Conservation (phyloP, 1,284 basidiomycete genomes). For the Fomitopsis betulina region DNA sequence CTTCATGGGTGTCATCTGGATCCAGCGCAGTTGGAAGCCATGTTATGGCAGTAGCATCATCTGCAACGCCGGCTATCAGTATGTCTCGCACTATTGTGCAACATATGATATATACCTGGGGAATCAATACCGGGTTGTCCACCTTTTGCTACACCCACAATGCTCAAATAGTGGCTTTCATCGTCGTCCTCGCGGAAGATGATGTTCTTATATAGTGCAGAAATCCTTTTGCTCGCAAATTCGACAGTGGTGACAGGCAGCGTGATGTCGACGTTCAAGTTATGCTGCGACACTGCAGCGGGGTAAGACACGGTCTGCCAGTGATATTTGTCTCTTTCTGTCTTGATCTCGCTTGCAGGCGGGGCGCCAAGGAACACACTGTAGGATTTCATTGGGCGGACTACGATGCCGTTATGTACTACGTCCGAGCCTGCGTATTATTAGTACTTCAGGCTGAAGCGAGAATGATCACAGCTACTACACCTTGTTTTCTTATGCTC, state of each 20-base stretch:
- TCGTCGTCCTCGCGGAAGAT: slow-evolving; percentile 43
- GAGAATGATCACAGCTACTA: too few relatives aligned
- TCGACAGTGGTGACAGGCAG: slow-evolving; percentile 49
- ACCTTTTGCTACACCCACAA: slow-evolving; percentile 3
- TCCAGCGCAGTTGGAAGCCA: slow-evolving; percentile 48
- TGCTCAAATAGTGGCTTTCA: slow-evolving; percentile 7
- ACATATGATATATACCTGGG: not conserved
- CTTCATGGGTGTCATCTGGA: slow-evolving; percentile 1
- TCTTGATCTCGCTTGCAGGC: slow-evolving; percentile 24
- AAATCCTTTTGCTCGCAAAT: slow-evolving; percentile 58
- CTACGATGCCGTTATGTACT: not conserved
- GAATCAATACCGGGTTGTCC: not conserved
- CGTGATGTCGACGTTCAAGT: slow-evolving; percentile 5
- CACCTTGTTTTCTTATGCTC: too few relatives aligned
- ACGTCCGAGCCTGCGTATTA: too few relatives aligned
- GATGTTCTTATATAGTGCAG: slow-evolving; percentile 58
- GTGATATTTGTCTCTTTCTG: slow-evolving; percentile 23
- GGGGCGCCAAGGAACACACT: slow-evolving; percentile 49
- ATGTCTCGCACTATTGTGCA: not conserved
- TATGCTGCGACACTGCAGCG: not conserved
- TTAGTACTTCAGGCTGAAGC: too few relatives aligned
- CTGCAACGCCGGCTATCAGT: slow-evolving; percentile 20
- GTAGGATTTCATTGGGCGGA: not conserved
- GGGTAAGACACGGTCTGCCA: slow-evolving; percentile 39
- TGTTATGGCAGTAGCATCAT: slow-evolving; percentile 43